Conservation (phyloP, 75 land plant species). For the Sequoiadendron giganteum region DNA sequence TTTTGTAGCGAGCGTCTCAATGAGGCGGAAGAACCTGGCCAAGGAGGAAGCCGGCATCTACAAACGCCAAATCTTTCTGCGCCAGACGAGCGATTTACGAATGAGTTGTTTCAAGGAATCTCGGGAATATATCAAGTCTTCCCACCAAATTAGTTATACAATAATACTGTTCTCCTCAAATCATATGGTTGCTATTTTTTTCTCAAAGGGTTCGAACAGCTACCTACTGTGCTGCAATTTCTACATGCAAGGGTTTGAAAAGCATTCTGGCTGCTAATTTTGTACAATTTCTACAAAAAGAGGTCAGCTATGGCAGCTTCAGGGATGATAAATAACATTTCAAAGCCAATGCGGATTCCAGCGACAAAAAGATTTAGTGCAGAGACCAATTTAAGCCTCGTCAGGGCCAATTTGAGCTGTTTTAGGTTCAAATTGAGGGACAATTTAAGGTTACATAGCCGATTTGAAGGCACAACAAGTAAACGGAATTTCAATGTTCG, state of each 20-base stretch:
- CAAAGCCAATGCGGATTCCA: neutral
- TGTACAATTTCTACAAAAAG: neutral
- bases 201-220: too few species aligned
- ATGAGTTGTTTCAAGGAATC: neutral
- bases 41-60: neutral
- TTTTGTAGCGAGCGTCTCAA: too few species aligned
- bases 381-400: neutral
- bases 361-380: neutral
- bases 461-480: neutral
- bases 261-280: neutral
- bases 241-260: neutral
- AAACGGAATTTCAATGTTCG: neutral
- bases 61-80: neutral
- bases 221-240: neutral
- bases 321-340: neutral
- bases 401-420: neutral
- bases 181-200: too few species aligned
- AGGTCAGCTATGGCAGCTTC: slow-evolving; percentile 2
- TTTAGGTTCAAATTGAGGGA: neutral
- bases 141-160: neutral
- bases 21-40: too few species aligned
- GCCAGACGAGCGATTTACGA: neutral
- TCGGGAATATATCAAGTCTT: neutral
- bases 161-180: neutral
- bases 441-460: neutral